Evolutionary conservation across 139 green algal genomes (phyloP), one percentile per base, ranked within the genome.

Genomic region (Yamagishiella unicocca): DNA sequence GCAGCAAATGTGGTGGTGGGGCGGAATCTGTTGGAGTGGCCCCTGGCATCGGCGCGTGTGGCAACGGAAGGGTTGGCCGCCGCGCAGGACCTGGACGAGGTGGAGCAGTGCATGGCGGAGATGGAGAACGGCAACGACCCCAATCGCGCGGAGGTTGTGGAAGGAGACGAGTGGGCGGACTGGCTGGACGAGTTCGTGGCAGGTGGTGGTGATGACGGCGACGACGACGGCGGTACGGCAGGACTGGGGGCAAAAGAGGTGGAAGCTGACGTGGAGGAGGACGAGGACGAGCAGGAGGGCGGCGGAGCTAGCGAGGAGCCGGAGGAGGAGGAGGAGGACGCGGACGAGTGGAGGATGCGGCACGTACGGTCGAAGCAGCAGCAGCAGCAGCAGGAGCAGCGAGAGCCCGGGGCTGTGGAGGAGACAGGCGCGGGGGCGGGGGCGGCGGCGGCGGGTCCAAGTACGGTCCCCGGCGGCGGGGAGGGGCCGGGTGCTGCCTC

Each of bases 111-210:
- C 67, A 87, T 90, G 86, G 77, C 40, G 27, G 42, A 38, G 0
- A 45, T 87, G 53, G 86, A 90, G 68, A 58, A 77, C n/a, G 80
- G 80, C 62, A 86, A 86, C 64, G 80, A 84, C 35, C 50, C 68
- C 3, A 25, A 67, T 5, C 33, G 38, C 7, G 46, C 33, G 1
- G 38, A 88, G 82, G 35, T 45, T 45, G 82, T 87, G 46, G 86
- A 87, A 78, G 88, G 87, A 2, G 87, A 88, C 40, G 86, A 92
- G 45, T 87, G 62, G 72, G 93, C 89, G 29, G 94, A 96, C 75
- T 90, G 95, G 84, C 71, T 95, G 46, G 95, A 97, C 83, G 93
- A 95, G 43, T 97, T 97, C 89, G 93, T 96, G 75, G 84, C 94
- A 37, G 81, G 81, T 0, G 92, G 91, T 5, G 90, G 92, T 8